A percentile compares a stretch with the other conserved stretches of the same genome.
Conservation (phyloP, 2,329 filamentous ascomycete species). For the Phyllosticta citrichinensis region DNA sequence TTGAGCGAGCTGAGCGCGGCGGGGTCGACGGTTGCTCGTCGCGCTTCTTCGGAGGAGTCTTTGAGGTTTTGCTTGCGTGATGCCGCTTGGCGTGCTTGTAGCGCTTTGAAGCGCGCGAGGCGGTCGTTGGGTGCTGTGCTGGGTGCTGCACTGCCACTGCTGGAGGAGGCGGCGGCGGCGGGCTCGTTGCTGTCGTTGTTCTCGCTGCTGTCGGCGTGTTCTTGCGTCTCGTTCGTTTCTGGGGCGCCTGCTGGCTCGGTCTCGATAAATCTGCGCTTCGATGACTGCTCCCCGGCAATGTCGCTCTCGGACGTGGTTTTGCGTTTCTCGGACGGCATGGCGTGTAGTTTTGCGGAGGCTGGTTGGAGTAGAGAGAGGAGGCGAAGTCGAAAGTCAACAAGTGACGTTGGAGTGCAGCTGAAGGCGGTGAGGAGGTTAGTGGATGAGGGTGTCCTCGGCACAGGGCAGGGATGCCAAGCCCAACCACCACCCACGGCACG, state of each 20-base stretch:
- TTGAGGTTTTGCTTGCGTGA: constrained; percentile 9
- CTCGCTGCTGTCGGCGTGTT: not conserved
- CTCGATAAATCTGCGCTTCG: constrained; percentile 25
- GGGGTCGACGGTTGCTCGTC: constrained; percentile 64
- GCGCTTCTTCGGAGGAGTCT: constrained; percentile 3
- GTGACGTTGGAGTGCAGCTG: not conserved
- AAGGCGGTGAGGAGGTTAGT: not conserved
- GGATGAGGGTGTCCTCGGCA: not conserved
- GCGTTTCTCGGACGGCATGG: constrained; percentile 18
- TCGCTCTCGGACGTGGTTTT: constrained; percentile 26
- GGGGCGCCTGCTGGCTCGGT: constrained; percentile 1
- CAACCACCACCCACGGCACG: not conserved
- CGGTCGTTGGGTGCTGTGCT: not conserved
- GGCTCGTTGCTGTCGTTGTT: not conserved
- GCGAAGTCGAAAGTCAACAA: not conserved
- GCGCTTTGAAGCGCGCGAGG: constrained; percentile 1
- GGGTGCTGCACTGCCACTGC: not conserved
- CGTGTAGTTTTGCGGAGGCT: not conserved
- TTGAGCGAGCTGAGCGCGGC: constrained; percentile 73
- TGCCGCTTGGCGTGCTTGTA: constrained; percentile 8
- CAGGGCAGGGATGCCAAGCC: not conserved
- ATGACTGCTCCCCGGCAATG: constrained; percentile 18
- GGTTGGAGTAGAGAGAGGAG: not conserved
- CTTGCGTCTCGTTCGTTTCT: not conserved
- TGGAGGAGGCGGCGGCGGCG: constrained; percentile 57